These are phyloP conservation scores for Fusarium devonianum DNA, from an alignment of 2,329 filamentous ascomycete genomes.

Conservation along the genomic window DNA sequence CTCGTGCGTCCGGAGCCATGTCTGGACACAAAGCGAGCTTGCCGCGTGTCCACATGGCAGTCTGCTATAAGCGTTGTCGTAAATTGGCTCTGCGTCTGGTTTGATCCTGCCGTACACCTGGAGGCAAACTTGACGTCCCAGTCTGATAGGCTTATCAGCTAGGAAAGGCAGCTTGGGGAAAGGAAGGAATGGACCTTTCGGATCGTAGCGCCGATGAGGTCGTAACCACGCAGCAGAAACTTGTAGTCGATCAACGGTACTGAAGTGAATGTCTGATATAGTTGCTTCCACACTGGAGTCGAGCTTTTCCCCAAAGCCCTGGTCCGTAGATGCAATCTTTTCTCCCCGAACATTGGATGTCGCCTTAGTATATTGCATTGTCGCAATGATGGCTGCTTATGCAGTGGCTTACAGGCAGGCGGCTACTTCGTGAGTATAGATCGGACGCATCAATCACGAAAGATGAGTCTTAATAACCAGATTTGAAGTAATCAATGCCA, in stretches of 20 bases:
- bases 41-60: constrained; percentile 49
- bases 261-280: background rate
- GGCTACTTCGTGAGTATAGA: too few species aligned
- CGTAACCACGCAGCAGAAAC: constrained; percentile 24
- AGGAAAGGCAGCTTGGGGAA: constrained; percentile 42
- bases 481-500: too few species aligned
- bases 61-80: constrained; percentile 38
- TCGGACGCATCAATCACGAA: too few species aligned
- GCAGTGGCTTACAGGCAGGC: too few species aligned
- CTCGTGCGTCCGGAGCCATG: constrained; percentile 37
- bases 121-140: constrained; percentile 42
- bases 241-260: constrained; percentile 19
- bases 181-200: constrained; percentile 37
- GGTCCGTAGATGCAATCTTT: constrained; percentile 19
- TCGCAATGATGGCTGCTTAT: too few species aligned
- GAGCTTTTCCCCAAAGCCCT: constrained; percentile 2
- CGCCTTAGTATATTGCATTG: too few species aligned
- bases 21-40: constrained; percentile 41
- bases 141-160: constrained; percentile 34
- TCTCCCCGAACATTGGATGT: too few species aligned
- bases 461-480: too few species aligned
- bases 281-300: background rate
- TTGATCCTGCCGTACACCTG: constrained; percentile 29
- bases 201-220: constrained; percentile 27
- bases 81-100: constrained; percentile 15